Conservation (phyloP, 331 rosid genomes). For the Arachis monticola region DNA sequence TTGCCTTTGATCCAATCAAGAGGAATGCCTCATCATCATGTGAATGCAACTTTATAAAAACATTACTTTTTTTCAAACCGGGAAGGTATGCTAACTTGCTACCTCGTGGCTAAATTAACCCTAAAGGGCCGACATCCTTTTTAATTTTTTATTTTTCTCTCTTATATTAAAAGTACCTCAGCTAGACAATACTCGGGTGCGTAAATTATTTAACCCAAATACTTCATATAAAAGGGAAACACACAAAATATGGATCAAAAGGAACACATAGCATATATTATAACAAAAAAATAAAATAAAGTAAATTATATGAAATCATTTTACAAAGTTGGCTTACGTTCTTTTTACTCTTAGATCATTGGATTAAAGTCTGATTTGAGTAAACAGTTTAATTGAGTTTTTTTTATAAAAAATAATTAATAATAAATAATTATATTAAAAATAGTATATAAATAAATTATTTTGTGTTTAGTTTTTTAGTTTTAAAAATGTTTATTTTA, state of each 20-base stretch:
- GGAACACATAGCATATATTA: neutral
- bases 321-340: neutral
- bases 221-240: neutral
- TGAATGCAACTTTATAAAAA: slow-evolving; percentile 33
- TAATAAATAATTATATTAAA: no score
- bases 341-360: neutral
- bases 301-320: no score
- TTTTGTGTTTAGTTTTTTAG: no score
- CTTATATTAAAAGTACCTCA: neutral
- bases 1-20: slow-evolving; percentile 26
- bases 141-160: neutral
- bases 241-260: slow-evolving; percentile 14
- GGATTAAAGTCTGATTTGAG: neutral
- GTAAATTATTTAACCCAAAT: neutral
- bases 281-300: no score
- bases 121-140: slow-evolving; percentile 29
- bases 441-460: no score
- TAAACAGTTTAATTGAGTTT: neutral
- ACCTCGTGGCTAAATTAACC: slow-evolving; percentile 18
- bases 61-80: slow-evolving; percentile 30
- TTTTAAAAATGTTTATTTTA: no score
- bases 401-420: no score
- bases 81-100: slow-evolving; percentile 19
- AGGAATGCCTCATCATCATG: slow-evolving; percentile 32
- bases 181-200: neutral